Evolutionary conservation across 139 green algal species (phyloP).

Genomic region (Micractinium sp.): DNA sequence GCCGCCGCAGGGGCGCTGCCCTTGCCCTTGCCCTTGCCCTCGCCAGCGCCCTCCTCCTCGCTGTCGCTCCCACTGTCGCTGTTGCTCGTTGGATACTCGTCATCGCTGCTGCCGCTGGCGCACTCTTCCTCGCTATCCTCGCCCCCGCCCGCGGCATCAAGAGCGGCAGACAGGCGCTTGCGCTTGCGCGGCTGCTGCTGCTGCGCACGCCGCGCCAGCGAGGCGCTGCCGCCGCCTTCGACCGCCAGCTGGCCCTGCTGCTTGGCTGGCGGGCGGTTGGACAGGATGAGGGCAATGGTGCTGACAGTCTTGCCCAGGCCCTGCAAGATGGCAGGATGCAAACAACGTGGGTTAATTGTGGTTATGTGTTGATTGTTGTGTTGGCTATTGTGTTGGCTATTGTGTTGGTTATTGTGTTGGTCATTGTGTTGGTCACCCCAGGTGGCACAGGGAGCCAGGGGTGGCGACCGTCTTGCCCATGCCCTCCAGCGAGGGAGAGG

Average conservation of each 20-base stretch:
- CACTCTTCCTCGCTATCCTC: not conserved
- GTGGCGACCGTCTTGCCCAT: not conserved
- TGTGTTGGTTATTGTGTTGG: too few species aligned
- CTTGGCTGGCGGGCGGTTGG: conserved; percentile 39
- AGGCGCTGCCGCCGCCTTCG: not conserved
- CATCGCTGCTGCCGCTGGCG: conserved; percentile 17
- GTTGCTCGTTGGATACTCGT: conserved; percentile 11
- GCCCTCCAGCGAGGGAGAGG: too few species aligned
- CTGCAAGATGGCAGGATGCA: conserved; percentile 38
- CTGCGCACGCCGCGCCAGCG: not conserved
- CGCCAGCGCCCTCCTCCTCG: not conserved
- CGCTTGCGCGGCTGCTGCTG: conserved; percentile 16
- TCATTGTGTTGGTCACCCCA: too few species aligned
- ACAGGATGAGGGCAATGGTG: conserved; percentile 80
- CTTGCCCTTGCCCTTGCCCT: not conserved
- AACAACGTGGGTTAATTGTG: not conserved
- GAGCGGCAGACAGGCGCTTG: not conserved
- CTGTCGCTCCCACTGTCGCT: conserved; percentile 13
- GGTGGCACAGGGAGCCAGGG: not conserved
- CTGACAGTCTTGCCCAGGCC: conserved; percentile 88
- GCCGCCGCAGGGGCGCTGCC: not conserved
- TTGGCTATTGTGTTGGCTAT: too few species aligned
- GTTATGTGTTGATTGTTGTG: too few species aligned
- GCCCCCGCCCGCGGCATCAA: not conserved
- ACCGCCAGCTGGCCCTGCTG: conserved; percentile 16